Evolutionary conservation across 139 green algal species (phyloP).

Genomic region (Haematococcus sp.): DNA sequence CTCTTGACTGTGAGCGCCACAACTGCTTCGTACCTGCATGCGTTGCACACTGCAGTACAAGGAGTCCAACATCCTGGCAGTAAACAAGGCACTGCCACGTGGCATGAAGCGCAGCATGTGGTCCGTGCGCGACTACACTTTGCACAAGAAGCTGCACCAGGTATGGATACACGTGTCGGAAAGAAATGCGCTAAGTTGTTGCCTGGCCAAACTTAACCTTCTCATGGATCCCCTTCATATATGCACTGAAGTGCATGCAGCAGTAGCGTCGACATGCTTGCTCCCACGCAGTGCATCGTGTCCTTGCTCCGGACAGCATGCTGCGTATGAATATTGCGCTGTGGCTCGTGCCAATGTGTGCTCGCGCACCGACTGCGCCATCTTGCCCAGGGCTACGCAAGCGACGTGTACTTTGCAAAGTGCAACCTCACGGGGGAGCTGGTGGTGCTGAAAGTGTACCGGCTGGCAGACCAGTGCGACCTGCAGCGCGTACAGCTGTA

Average conservation of each 20-base stretch:
- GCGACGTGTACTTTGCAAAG: constrained; percentile 24
- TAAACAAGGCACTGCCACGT: constrained; percentile 9
- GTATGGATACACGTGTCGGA: too few species aligned
- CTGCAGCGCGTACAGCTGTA: constrained; percentile 45
- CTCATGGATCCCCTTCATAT: too few species aligned
- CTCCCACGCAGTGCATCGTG: too few species aligned
- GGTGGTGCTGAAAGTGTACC: constrained; percentile 44
- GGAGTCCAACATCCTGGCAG: constrained; percentile 26
- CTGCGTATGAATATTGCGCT: too few species aligned
- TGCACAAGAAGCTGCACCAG: constrained; percentile 38
- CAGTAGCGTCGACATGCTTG: too few species aligned
- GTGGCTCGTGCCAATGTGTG: too few species aligned
- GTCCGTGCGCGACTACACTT: constrained; percentile 26
- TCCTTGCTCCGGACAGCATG: too few species aligned
- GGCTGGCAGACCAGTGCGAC: constrained; percentile 34
- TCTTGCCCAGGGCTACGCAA: constrained; percentile 22
- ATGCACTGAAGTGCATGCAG: too few species aligned
- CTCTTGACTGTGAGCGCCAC: too few species aligned
- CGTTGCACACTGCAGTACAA: constrained; percentile 1
- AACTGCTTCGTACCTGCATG: too few species aligned
- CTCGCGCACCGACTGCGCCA: background rate
- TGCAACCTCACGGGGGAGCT: constrained; percentile 32
- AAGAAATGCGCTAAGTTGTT: too few species aligned
- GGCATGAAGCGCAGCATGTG: constrained; percentile 29
- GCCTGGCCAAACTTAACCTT: too few species aligned